These are phyloP conservation scores for Metschnikowia orientalis DNA, from an alignment of 805 yeast genomes.

Conservation along the genomic window DNA sequence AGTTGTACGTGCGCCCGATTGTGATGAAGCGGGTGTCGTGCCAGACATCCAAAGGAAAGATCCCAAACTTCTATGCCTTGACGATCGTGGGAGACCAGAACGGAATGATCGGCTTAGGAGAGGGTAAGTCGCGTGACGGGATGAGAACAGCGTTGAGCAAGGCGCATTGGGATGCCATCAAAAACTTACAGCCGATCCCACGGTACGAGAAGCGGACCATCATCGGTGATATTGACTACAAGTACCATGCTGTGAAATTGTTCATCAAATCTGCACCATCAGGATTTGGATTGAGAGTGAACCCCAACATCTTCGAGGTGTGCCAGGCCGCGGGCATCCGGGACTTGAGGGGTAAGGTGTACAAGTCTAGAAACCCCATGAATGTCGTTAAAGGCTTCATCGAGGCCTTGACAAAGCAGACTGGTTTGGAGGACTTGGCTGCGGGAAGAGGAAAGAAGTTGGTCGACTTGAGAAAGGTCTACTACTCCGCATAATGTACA, in stretches of 20 bases:
- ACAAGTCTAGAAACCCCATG: conserved; percentile 91
- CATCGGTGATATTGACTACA: conserved; percentile 74
- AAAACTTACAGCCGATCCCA: conserved; percentile 75
- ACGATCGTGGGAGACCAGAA: conserved; percentile 90
- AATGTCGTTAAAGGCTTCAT: conserved; percentile 87
- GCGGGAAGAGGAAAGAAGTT: conserved; percentile 90
- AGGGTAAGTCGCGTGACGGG: conserved; percentile 82
- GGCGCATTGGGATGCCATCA: conserved; percentile 92
- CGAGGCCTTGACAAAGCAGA: conserved; percentile 79
- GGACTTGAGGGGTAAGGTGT: conserved; percentile 87
- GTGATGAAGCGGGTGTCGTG: conserved; percentile 78
- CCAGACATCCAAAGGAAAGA: conserved; percentile 91
- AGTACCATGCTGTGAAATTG: conserved; percentile 82
- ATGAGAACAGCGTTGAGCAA: conserved; percentile 70
- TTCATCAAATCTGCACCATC: conserved; percentile 83
- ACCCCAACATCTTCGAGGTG: conserved; percentile 83
- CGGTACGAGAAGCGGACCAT: conserved; percentile 90
- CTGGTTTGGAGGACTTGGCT: conserved; percentile 82
- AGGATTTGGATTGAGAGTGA: conserved; percentile 90
- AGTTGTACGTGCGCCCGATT: conserved; percentile 60
- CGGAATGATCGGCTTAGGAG: conserved; percentile 94
- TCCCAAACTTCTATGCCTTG: conserved; percentile 72
- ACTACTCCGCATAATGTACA: conserved; percentile 52
- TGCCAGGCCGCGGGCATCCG: conserved; percentile 92
- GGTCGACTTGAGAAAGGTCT: conserved; percentile 86